Percentiles rank a stretch among this genome's conserved stretches.
phyloP scores from a whole-genome alignment of 306 rosid genomes.

The Quercus aquifolioides region DNA sequence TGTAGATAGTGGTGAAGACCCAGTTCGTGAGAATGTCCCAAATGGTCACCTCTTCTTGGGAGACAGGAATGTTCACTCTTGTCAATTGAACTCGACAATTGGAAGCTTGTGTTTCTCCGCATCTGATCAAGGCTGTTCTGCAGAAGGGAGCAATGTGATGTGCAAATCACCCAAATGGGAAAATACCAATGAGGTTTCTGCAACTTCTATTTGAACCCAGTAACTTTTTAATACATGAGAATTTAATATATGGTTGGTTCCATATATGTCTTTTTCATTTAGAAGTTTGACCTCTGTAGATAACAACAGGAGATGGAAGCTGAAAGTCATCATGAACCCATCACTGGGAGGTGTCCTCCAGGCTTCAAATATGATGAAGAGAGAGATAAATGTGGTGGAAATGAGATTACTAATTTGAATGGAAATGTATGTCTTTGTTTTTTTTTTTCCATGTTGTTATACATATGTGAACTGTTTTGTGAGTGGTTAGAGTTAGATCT shows the following conservation, averaged over 20 bases:
- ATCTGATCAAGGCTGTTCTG: constrained; percentile 39
- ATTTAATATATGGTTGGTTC: constrained; percentile 26
- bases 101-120: constrained; percentile 38
- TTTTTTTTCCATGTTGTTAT: neutral
- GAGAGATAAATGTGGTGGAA: constrained; percentile 38
- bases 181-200: constrained; percentile 50
- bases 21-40: constrained; percentile 29
- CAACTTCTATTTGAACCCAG: constrained; percentile 7
- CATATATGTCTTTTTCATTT: constrained; percentile 42
- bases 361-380: constrained; percentile 34
- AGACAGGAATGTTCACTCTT: constrained; percentile 35
- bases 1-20: constrained; percentile 44
- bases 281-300: constrained; percentile 69
- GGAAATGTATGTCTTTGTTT: constrained; percentile 59
- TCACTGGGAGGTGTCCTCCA: constrained; percentile 34
- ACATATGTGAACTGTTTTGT: neutral
- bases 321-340: constrained; percentile 39
- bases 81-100: constrained; percentile 45
- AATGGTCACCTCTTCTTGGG: constrained; percentile 34
- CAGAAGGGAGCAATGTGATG: constrained; percentile 38
- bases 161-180: constrained; percentile 29
- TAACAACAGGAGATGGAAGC: constrained; percentile 69
- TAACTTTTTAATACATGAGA: constrained; percentile 26
- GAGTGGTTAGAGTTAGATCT: neutral
- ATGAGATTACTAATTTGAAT: constrained; percentile 43